Conservation (phyloP, 2,329 filamentous ascomycete species). For the Monilinia aucupariae region DNA sequence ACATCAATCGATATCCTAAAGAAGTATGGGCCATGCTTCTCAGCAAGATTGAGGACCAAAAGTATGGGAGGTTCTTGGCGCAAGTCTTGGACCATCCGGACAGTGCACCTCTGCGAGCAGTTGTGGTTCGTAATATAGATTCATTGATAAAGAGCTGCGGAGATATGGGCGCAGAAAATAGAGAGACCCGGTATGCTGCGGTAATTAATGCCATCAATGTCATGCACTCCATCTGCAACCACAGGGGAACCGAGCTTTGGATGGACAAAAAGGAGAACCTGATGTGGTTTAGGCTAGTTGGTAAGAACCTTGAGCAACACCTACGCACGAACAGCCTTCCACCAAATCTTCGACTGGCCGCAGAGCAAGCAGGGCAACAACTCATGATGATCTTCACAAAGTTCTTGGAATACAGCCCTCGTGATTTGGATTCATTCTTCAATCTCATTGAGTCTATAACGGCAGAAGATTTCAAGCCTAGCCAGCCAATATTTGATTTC, state of each 20-base stretch:
- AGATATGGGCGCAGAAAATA: constrained; percentile 58
- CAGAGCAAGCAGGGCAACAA: constrained; percentile 84
- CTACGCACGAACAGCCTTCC: constrained; percentile 66
- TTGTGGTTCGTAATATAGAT: constrained; percentile 67
- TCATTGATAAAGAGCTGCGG: constrained; percentile 63
- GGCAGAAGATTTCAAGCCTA: constrained; percentile 71
- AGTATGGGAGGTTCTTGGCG: constrained; percentile 84
- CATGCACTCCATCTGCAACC: constrained; percentile 70
- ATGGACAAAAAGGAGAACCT: constrained; percentile 61
- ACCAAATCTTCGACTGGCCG: constrained; percentile 69
- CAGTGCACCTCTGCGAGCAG: constrained; percentile 68
- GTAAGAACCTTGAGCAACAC: constrained; percentile 72
- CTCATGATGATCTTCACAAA: constrained; percentile 79
- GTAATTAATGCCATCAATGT: constrained; percentile 85
- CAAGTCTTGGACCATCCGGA: constrained; percentile 75
- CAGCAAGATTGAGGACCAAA: constrained; percentile 74
- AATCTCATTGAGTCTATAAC: constrained; percentile 79
- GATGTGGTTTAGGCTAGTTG: constrained; percentile 57
- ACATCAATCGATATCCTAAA: constrained; percentile 85
- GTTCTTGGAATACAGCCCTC: constrained; percentile 67
- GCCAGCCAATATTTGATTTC: constrained; percentile 70
- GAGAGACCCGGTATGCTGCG: constrained; percentile 62
- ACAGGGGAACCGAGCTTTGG: constrained; percentile 59
- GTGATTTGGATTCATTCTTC: constrained; percentile 79
- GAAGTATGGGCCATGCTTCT: constrained; percentile 80